Base-by-base conservation (phyloP, 176 grass and related monocot genomes). In the Zoysia pacifica region DNA sequence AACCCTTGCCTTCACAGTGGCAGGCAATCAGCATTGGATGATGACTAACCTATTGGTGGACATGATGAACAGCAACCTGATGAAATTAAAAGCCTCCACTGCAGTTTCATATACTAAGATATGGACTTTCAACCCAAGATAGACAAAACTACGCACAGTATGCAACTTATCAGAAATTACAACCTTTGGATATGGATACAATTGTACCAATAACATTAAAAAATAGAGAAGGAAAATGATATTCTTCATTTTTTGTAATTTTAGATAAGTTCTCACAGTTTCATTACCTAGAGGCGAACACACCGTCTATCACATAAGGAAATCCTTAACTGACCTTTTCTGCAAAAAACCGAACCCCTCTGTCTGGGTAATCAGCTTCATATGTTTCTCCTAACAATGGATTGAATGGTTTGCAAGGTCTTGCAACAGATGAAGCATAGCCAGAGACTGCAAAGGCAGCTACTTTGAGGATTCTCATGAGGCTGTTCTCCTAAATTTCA, bases 21-120 rank as follows among this genome's bases (percentile, higher is more conserved):
- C 90, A 95, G 72, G 96, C 96, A 89, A 98, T 89, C 75, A 98
- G 84, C 96, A 95, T 94, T 59, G 96, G 96, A 80, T 98, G 96
- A 82, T 98, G 96, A 89, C 96, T 95, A 84, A 98, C 96, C 96
- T 98, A 94, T 83, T 79, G 77, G 79, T 93, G 72, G 54, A 84
- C 86, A 87, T 78, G 47, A 76, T 15, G 40, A 90, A 70, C 48
- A 83, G 62, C 62, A 79, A 72, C n/a, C 19, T 80, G 48, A 75
- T 84, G 69, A 62, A 90, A 83, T 91, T 80, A 82, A 89, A 76
- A 76, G 84, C 36, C 62, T 86, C 49, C 10, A 9, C 59, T 76
- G 55, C 48, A 42, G 58, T 77, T 70, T 53, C 61, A 78, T 18
- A 75, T 65, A 62, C 37, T 46, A 75, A 75, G 45, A 79, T 60